Evolutionary conservation across 2,329 filamentous ascomycete genomes (phyloP).

Genomic region (Paraphaeosphaeria sporulosa): DNA sequence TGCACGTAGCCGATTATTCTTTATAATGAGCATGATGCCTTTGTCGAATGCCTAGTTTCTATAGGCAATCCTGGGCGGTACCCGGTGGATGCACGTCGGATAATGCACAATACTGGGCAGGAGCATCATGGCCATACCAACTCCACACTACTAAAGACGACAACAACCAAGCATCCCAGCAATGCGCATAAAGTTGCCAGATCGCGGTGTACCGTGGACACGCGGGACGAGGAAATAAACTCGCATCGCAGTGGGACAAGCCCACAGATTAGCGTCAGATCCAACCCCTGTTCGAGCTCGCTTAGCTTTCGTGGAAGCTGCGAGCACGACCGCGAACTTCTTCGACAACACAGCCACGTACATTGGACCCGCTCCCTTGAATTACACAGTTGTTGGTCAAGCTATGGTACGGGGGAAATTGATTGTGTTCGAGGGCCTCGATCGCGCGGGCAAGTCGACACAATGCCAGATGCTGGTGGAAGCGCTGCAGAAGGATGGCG

Average conservation of each 20-base stretch:
- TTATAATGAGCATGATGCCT: no score
- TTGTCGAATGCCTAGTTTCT: no score
- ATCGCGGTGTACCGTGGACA: not conserved
- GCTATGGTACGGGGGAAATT: constrained; percentile 70
- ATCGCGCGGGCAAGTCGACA: constrained; percentile 90
- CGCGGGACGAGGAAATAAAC: not conserved
- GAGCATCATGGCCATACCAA: no score
- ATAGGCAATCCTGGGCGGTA: no score
- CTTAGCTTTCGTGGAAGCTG: not conserved
- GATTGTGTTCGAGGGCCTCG: constrained; percentile 86
- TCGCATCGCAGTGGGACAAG: no score
- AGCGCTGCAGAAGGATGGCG: constrained; percentile 59
- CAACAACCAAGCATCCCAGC: no score
- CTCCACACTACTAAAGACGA: no score
- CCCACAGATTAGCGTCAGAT: not conserved
- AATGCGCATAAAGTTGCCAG: no score
- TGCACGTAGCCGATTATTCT: no score
- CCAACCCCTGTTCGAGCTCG: not conserved
- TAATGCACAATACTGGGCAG: no score
- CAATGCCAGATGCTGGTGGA: constrained; percentile 76
- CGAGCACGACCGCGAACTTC: not conserved
- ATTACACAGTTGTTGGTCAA: not conserved
- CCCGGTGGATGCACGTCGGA: no score
- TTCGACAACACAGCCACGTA: not conserved
- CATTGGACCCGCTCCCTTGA: not conserved